Conservation (phyloP, 2,329 filamentous ascomycete genomes). For the Niveomyces coronatus region DNA sequence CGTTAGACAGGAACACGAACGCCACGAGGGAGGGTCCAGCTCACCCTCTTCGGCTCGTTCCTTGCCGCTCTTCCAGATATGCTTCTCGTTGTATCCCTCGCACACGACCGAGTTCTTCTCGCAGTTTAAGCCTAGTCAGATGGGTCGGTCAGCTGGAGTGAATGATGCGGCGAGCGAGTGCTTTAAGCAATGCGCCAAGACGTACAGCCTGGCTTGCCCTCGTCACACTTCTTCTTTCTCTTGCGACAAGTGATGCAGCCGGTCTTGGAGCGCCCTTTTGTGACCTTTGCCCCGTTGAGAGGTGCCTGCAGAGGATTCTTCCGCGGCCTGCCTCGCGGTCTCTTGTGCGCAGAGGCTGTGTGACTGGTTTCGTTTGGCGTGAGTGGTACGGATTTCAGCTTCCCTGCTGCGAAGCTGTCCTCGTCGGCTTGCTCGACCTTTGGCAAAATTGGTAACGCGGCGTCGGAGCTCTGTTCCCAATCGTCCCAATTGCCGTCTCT, state of each 20-base stretch:
- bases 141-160: neutral
- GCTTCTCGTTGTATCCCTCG: constrained; percentile 80
- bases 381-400: constrained; percentile 34
- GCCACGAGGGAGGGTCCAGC: constrained; percentile 14
- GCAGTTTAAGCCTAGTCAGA: constrained; percentile 63
- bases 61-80: constrained; percentile 78
- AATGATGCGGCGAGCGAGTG: constrained; percentile 8
- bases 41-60: constrained; percentile 62
- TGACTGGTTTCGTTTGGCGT: constrained; percentile 14
- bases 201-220: constrained; percentile 57
- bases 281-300: constrained; percentile 52
- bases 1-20: constrained; percentile 9
- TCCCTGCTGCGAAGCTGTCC: constrained; percentile 37
- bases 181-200: constrained; percentile 16
- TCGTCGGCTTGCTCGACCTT: constrained; percentile 50
- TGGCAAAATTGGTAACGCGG: constrained; percentile 35
- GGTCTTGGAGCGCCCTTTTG: constrained; percentile 66
- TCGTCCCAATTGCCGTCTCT: neutral
- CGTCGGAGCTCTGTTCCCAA: constrained; percentile 38
- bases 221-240: constrained; percentile 64
- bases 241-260: constrained; percentile 58
- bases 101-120: constrained; percentile 90
- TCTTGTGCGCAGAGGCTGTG: constrained; percentile 32
- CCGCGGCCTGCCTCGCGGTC: constrained; percentile 68
- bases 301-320: constrained; percentile 63